A percentile compares a stretch with the other conserved stretches of the same genome.
Conservation (phyloP, 108 stramenopile genomes). For the Nitzschia sp. region DNA sequence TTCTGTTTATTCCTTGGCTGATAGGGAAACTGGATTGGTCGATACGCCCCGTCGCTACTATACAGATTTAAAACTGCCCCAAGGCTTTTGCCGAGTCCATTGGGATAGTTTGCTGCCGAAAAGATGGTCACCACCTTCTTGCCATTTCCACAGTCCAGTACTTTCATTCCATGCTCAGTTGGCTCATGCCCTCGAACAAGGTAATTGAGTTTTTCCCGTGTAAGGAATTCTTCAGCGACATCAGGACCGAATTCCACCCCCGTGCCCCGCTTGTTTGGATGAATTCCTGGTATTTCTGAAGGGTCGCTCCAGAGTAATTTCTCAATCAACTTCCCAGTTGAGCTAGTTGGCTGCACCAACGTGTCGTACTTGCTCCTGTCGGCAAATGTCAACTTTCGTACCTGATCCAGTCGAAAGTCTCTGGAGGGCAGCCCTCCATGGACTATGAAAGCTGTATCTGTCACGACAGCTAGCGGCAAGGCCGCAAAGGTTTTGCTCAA, state of each 20-base stretch:
- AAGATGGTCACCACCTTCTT: slow-evolving; percentile 25
- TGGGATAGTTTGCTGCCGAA: slow-evolving; percentile 30
- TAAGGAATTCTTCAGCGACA: slow-evolving; percentile 18
- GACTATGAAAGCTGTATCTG: slow-evolving; percentile 26
- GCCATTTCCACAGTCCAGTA: slow-evolving; percentile 14
- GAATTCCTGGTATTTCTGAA: not conserved
- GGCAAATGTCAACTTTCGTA: slow-evolving; percentile 6
- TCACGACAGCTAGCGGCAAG: slow-evolving; percentile 18
- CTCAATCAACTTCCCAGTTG: slow-evolving; percentile 17
- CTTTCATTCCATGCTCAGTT: slow-evolving; percentile 15
- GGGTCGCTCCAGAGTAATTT: slow-evolving; percentile 18
- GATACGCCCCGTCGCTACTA: slow-evolving; percentile 3
- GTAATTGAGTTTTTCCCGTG: slow-evolving; percentile 24
- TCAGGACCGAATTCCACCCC: slow-evolving; percentile 26
- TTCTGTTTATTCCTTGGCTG: not conserved
- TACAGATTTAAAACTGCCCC: slow-evolving; percentile 24
- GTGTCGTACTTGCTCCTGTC: slow-evolving; percentile 13
- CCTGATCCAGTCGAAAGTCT: slow-evolving; percentile 19
- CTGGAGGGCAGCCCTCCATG: slow-evolving; percentile 29
- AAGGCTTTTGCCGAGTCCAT: slow-evolving; percentile 24
- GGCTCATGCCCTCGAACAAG: slow-evolving; percentile 33
- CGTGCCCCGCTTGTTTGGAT: slow-evolving; percentile 17
- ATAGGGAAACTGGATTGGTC: not conserved
- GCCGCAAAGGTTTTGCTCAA: slow-evolving; percentile 20
- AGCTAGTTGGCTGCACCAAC: slow-evolving; percentile 14